A percentile compares a stretch with the other conserved stretches of the same genome.
Evolutionary conservation across 495 filamentous ascomycete genomes (phyloP).

Genomic region (Symbiotaphrina buchneri): DNA sequence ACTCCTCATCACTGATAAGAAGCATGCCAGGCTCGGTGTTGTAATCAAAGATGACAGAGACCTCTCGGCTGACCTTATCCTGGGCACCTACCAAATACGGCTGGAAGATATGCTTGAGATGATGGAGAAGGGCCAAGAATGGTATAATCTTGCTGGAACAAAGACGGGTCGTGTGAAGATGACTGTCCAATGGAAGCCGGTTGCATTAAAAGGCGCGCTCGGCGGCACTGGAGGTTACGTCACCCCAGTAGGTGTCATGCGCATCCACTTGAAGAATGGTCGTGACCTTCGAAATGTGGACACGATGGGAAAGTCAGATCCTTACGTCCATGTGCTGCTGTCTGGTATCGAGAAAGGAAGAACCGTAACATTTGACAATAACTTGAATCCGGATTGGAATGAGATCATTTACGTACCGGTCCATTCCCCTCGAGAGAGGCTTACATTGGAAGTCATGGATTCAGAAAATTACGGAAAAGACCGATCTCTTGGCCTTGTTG

Average conservation of each 20-base stretch:
- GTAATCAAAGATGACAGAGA: conserved; percentile 91
- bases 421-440: conserved; percentile 62
- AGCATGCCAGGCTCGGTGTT: conserved; percentile 67
- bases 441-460: conserved; percentile 91
- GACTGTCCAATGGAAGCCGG: conserved; percentile 83
- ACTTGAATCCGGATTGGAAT: conserved; percentile 88
- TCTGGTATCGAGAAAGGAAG: conserved; percentile 75
- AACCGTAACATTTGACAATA: conserved; percentile 90
- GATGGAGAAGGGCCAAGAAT: conserved; percentile 83
- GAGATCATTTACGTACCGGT: conserved; percentile 89
- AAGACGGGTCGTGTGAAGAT: conserved; percentile 77
- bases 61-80: conserved; percentile 52
- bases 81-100: conserved; percentile 88
- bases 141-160: conserved; percentile 71
- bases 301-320: conserved; percentile 89
- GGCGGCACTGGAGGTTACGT: conserved; percentile 72
- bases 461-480: conserved; percentile 76
- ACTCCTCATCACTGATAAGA: conserved; percentile 79
- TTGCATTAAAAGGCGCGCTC: conserved; percentile 50
- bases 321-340: conserved; percentile 71
- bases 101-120: conserved; percentile 79
- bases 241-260: conserved; percentile 82
- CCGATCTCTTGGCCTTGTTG: conserved; percentile 56
- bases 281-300: conserved; percentile 76
- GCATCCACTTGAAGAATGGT: conserved; percentile 75